Base-by-base conservation (phyloP, 148 eudicot species). In the Beta vulgaris region DNA sequence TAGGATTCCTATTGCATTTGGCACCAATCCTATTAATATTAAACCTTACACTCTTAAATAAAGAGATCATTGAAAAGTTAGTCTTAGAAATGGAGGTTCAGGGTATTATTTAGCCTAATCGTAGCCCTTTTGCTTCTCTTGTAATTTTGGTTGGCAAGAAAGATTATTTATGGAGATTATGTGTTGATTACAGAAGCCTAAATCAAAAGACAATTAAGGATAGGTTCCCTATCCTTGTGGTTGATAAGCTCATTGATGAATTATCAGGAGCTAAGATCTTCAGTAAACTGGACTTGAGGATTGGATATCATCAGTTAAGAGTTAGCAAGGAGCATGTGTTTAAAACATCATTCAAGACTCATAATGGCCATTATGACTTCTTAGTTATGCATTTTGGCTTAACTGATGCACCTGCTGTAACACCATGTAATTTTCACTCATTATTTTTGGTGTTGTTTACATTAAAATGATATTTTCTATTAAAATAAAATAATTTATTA, bases 321-420 rank as follows among this genome's bases (percentile, higher is more conserved):
- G n/a, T n/a, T n/a, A n/a, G n/a, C n/a, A n/a, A n/a, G n/a, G n/a
- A n/a, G n/a, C n/a, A n/a, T n/a, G n/a, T n/a, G n/a, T n/a, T n/a
- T n/a, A n/a, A n/a, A n/a, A n/a, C n/a, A n/a, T n/a, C n/a, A n/a
- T n/a, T n/a, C n/a, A n/a, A n/a, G n/a, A n/a, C n/a, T n/a, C n/a
- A n/a, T n/a, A n/a, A n/a, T n/a, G n/a, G n/a, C n/a, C 69, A 36
- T 7, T 65, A 36, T 36, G 69, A 65, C 14, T 65, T 65, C 19
- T 21, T n/a, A n/a, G n/a, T n/a, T n/a, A n/a, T n/a, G n/a, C n/a
- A n/a, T n/a, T n/a, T n/a, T n/a, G n/a, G 46, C 0, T 32, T 65
- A 11, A 65, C 29, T 16, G 37, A 65, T 65, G 69, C 26, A 6
- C 69, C 46, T 16, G 42, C 69, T n/a, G n/a, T n/a, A n/a, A n/a